Evolutionary conservation across 2,329 filamentous ascomycete genomes (phyloP), one percentile per base, ranked within the genome.

Genomic region (Rhexocercosporidium sp.): DNA sequence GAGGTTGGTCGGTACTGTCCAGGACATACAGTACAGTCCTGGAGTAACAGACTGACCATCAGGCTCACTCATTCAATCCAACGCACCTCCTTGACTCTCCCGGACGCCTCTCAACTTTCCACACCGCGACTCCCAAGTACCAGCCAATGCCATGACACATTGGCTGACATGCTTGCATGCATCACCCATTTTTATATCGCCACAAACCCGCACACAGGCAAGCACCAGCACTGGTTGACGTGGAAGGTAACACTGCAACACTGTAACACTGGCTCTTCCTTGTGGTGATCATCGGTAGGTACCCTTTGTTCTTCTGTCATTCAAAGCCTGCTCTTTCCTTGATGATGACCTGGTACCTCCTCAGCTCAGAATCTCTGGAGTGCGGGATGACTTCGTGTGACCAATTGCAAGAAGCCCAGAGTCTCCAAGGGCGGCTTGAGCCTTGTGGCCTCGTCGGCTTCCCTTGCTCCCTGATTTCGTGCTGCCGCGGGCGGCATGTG

Each of bases 251-350:
- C 20, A 25, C 11, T 37, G n/a, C n/a, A n/a, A n/a, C n/a, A 14
- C 20, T 3, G 54, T 39, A 25, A 57, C 54, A 57, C 54, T 18
- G 41, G 20, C 54, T 57, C 31, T 39, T 57, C 54, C 20, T 57
- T 57, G 34, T 39, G 54, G 54, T 57, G 54, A 57, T 57, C 31
- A 57, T 57, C 54, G 31, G 54, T 57, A 41, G 54, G 20, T 57
- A 57, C 54, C 54, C 54, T 57, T 57, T 27, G 9, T 57, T 3
- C 34, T 41, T 41, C 34, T 39, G 54, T 57, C 12, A 20, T 20
- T 25, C 34, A 57, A 22, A 27, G 54, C 20, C 54, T 57, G 34
- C 34, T 20, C 31, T 57, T 25, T 39, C 34, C 31, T 41, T 25
- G 3, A 41, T 27, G 11, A 5, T 25, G n/a, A 27, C 5, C 20